Conservation (phyloP, 2,329 filamentous ascomycete genomes). For the Bipolaris oryzae region DNA sequence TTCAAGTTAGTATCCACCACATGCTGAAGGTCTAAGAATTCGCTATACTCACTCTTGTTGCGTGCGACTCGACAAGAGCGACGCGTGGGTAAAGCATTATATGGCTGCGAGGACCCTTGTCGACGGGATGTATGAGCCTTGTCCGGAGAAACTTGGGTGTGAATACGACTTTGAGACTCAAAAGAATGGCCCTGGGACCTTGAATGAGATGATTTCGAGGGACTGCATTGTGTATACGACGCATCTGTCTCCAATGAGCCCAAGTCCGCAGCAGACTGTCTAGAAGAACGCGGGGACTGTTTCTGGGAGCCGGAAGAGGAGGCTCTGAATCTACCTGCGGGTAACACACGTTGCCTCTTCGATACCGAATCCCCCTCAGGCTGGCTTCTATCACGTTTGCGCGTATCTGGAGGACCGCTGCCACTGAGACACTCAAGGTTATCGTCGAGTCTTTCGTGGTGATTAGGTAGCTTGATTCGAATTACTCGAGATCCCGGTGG, state of each 20-base stretch:
- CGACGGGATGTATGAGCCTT: slow-evolving; percentile 1
- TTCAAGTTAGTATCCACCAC: background rate
- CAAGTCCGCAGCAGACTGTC: background rate
- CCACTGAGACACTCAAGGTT: background rate
- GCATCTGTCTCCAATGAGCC: background rate
- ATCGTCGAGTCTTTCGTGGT: background rate
- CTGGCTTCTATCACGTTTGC: slow-evolving; percentile 13
- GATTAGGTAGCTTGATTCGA: background rate
- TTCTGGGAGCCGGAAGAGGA: background rate
- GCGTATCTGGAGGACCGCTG: slow-evolving; percentile 11
- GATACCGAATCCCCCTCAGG: background rate
- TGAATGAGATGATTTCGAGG: background rate
- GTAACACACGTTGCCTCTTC: slow-evolving; percentile 18
- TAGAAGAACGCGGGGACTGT: background rate
- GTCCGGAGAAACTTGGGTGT: background rate
- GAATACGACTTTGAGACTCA: background rate
- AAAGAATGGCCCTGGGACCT: slow-evolving; percentile 1
- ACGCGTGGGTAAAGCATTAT: background rate
- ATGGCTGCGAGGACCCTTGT: background rate
- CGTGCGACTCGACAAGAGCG: slow-evolving; percentile 11
- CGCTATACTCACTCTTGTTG: slow-evolving; percentile 10
- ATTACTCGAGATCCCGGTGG: background rate
- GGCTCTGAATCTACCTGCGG: background rate
- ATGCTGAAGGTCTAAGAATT: background rate
- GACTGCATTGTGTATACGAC: background rate